phyloP scores from a whole-genome alignment of 2,329 filamentous ascomycete genomes.

The Colletotrichum lindemuthianum region DNA sequence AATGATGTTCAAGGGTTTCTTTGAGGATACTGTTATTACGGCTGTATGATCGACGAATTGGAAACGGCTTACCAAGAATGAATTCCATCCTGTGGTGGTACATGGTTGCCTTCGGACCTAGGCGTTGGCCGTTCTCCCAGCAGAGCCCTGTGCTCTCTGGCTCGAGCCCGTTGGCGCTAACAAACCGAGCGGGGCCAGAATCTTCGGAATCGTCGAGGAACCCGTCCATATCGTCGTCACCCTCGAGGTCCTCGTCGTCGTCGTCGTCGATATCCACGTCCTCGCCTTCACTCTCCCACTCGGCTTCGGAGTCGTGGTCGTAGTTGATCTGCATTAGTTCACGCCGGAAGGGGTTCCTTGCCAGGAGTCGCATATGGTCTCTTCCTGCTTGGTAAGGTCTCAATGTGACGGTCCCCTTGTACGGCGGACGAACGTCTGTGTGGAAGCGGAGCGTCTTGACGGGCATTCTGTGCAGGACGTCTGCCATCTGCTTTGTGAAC shows the following conservation, averaged over 20 bases:
- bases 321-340: slow-evolving; percentile 74
- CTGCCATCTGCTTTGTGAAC: slow-evolving; percentile 46
- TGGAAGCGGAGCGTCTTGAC: slow-evolving; percentile 72
- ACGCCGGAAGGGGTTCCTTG: slow-evolving; percentile 63
- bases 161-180: slow-evolving; percentile 75
- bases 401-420: slow-evolving; percentile 77
- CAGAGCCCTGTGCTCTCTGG: slow-evolving; percentile 83
- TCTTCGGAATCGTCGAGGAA: slow-evolving; percentile 92
- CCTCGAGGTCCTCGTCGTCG: slow-evolving; percentile 74
- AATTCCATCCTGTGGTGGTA: slow-evolving; percentile 78
- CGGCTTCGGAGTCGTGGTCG: slow-evolving; percentile 86
- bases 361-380: slow-evolving; percentile 60
- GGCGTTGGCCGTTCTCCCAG: slow-evolving; percentile 73
- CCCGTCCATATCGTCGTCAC: slow-evolving; percentile 89
- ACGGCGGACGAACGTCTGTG: slow-evolving; percentile 74
- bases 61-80: slow-evolving; percentile 68
- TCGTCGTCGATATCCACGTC: slow-evolving; percentile 76
- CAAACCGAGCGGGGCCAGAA: slow-evolving; percentile 62
- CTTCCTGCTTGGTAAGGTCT: slow-evolving; percentile 57
- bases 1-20: slow-evolving; percentile 61
- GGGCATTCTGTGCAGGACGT: slow-evolving; percentile 63
- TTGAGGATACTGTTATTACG: slow-evolving; percentile 39
- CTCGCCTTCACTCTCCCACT: slow-evolving; percentile 82
- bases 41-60: slow-evolving; percentile 35
- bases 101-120: slow-evolving; percentile 59